phyloP scores from a whole-genome alignment of 768 basidiomycete species.

The Galerina marginata region DNA sequence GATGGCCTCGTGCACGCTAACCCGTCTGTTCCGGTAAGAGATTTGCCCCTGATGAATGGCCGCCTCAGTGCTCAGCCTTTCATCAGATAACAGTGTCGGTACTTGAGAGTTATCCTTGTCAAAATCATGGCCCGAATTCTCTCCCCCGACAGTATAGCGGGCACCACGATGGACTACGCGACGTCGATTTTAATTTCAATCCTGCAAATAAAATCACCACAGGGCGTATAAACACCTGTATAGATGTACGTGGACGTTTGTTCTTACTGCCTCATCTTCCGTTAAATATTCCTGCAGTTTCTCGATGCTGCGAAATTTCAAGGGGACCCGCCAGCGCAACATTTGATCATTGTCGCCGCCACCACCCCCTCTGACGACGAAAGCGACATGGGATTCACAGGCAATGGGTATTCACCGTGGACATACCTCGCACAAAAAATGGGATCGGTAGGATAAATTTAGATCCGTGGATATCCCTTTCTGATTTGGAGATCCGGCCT shows the following conservation, averaged over 20 bases:
- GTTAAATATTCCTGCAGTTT: constrained; percentile 27
- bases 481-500: constrained; percentile 23
- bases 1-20: constrained; percentile 45
- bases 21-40: constrained; percentile 46
- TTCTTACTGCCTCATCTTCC: not conserved
- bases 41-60: constrained; percentile 1
- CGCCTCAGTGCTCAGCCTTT: constrained; percentile 7
- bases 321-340: constrained; percentile 41
- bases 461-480: constrained; percentile 1
- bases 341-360: constrained; percentile 62
- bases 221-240: constrained; percentile 46
- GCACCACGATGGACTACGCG: constrained; percentile 40
- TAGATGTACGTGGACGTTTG: constrained; percentile 45
- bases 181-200: constrained; percentile 47
- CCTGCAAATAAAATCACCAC: constrained; percentile 51
- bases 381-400: constrained; percentile 23
- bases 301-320: constrained; percentile 38
- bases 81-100: constrained; percentile 47
- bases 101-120: constrained; percentile 49
- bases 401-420: constrained; percentile 42
- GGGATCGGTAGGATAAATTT: constrained; percentile 43
- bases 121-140: constrained; percentile 33
- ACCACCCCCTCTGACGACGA: constrained; percentile 45
- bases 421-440: constrained; percentile 47
- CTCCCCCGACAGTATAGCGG: constrained; percentile 47